Conservation (phyloP, 148 eudicot species). For the Vaccinium darrowii region DNA sequence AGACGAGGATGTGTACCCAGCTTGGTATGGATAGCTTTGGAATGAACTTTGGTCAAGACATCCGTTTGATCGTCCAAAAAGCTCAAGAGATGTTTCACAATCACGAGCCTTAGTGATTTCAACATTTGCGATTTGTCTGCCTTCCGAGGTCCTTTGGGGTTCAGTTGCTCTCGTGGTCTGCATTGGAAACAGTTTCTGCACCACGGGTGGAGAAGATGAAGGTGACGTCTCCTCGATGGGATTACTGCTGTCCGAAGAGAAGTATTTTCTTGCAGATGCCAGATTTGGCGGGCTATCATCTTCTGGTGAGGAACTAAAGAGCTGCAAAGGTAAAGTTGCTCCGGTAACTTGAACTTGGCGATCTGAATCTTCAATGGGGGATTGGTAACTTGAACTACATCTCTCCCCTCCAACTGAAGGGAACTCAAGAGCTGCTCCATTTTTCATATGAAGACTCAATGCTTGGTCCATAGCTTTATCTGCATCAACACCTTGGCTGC, state of each 20-base stretch:
- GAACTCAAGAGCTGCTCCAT: slow-evolving; percentile 21
- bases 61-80: slow-evolving; percentile 32
- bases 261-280: slow-evolving; percentile 47
- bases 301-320: slow-evolving; percentile 69
- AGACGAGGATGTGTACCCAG: slow-evolving; percentile 49
- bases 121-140: slow-evolving; percentile 20
- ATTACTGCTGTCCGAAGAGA: slow-evolving; percentile 76
- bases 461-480: slow-evolving; percentile 31
- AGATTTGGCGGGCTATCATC: slow-evolving; percentile 47
- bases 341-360: slow-evolving; percentile 48
- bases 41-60: slow-evolving; percentile 25
- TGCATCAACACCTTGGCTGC: slow-evolving; percentile 29
- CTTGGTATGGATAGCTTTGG: slow-evolving; percentile 40
- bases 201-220: slow-evolving; percentile 48
- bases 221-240: slow-evolving; percentile 59
- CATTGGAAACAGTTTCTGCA: slow-evolving; percentile 45
- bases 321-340: slow-evolving; percentile 50
- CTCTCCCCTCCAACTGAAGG: slow-evolving; percentile 48
- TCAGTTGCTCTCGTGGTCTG: slow-evolving; percentile 31
- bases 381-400: slow-evolving; percentile 67
- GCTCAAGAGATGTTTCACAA: slow-evolving; percentile 36
- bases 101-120: slow-evolving; percentile 21
- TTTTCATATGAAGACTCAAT: slow-evolving; percentile 27
- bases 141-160: slow-evolving; percentile 21
- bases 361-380: slow-evolving; percentile 67